Percentiles rank a stretch among this genome's conserved stretches.
phyloP scores from a whole-genome alignment of 495 filamentous ascomycete genomes.

The Clohesyomyces aquaticus region DNA sequence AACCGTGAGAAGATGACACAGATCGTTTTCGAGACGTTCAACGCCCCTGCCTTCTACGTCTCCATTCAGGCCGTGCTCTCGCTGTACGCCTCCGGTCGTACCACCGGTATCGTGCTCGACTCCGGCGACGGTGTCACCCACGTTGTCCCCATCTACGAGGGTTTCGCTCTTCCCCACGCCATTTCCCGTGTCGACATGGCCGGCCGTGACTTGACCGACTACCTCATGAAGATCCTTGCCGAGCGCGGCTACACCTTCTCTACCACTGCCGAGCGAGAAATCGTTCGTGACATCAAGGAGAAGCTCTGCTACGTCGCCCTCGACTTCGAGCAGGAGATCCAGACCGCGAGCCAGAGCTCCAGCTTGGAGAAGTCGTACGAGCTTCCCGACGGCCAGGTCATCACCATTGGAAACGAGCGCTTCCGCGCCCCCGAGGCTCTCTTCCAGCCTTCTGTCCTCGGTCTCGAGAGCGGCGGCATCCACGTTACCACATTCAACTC shows the following conservation, averaged over 20 bases:
- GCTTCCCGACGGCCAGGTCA: conserved; percentile 98
- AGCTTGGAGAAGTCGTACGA: conserved; percentile 99
- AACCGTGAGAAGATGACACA: conserved; percentile 99
- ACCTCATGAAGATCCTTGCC: conserved; percentile 99
- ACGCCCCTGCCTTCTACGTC: conserved; percentile 99
- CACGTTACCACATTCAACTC: conserved; percentile 99
- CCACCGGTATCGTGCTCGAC: conserved; percentile 99
- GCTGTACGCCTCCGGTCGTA: conserved; percentile 99
- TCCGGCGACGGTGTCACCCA: conserved; percentile 99
- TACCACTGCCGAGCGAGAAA: conserved; percentile 99
- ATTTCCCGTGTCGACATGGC: conserved; percentile 99
- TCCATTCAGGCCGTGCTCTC: conserved; percentile 99
- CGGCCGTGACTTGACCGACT: conserved; percentile 98
- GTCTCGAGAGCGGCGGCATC: conserved; percentile 97
- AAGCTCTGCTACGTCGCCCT: conserved; percentile 99
- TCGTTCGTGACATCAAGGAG: conserved; percentile 99
- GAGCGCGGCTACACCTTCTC: conserved; percentile 99
- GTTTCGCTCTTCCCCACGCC: conserved; percentile 98
- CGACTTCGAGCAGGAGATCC: conserved; percentile 99
- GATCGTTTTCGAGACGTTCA: conserved; percentile 99
- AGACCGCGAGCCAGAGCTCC: conserved; percentile 98
- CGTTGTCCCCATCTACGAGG: conserved; percentile 99
- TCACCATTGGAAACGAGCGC: conserved; percentile 99
- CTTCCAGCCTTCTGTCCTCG: conserved; percentile 97
- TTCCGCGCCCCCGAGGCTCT: conserved; percentile 99